Evolutionary conservation across 768 basidiomycete species (phyloP).

Genomic region (Kwoniella heveanensis): DNA sequence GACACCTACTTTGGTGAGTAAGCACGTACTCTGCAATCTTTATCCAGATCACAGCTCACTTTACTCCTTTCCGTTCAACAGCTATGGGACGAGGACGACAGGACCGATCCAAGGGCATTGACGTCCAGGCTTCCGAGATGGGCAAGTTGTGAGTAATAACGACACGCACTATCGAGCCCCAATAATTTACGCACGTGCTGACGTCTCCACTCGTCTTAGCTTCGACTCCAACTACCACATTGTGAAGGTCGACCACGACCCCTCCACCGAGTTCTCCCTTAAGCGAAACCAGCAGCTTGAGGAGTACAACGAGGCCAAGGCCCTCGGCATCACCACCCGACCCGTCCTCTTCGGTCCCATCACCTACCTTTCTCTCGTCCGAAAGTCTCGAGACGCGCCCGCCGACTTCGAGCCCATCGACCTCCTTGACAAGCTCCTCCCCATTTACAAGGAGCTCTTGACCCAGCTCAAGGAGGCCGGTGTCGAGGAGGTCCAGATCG

Average conservation of each 20-base stretch:
- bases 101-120: slow-evolving; percentile 73
- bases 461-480: slow-evolving; percentile 88
- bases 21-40: too few relatives aligned
- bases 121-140: slow-evolving; percentile 98
- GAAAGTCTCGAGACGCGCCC: slow-evolving; percentile 80
- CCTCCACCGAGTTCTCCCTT: slow-evolving; percentile 88
- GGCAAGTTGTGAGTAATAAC: slow-evolving; percentile 83
- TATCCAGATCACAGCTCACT: slow-evolving; percentile 3
- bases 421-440: slow-evolving; percentile 82
- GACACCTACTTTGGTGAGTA: slow-evolving; percentile 83
- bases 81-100: slow-evolving; percentile 98
- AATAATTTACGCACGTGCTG: slow-evolving; percentile 8
- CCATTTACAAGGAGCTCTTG: slow-evolving; percentile 87
- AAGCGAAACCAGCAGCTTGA: slow-evolving; percentile 92
- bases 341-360: slow-evolving; percentile 95
- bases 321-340: slow-evolving; percentile 81
- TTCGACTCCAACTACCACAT: slow-evolving; percentile 99
- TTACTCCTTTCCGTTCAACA: slow-evolving; percentile 16
- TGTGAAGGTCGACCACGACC: slow-evolving; percentile 94
- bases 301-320: slow-evolving; percentile 93
- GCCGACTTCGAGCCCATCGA: slow-evolving; percentile 86
- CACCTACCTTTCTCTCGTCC: slow-evolving; percentile 91
- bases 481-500: slow-evolving; percentile 91
- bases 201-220: slow-evolving; percentile 59
- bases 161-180: not conserved